Base-by-base conservation (phyloP, 768 basidiomycete species). In the Tylopilus sp. region DNA sequence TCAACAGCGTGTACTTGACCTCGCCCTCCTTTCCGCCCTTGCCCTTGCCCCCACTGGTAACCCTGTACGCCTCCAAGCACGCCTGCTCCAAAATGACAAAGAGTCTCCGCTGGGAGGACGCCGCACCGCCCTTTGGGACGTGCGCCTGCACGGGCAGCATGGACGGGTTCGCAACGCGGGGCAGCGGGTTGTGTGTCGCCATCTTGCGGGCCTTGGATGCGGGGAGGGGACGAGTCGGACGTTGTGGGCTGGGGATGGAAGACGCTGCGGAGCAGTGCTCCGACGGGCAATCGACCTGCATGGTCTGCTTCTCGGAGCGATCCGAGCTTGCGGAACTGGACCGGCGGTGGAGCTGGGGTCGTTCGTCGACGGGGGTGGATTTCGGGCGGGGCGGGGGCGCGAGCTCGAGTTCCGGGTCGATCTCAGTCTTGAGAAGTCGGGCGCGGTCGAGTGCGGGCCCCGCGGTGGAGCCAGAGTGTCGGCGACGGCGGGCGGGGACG, bases 51-150 rank as follows among this genome's bases (percentile, higher is more conserved):
- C 81, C 78, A 41, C 83, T 78, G 41, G 85, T 84, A 56, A 97
- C 81, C 54, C 89, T 82, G 75, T 98, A 98, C 4, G 92, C 91
- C 75, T 98, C 96, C 48, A 99, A 76, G 66, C 97, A 99, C 0
- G 97, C 96, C 65, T 95, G 88, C 67, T 92, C 90, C 40, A 99
- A 76, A 11, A 99, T 79, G 45, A 99, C 95, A 57, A 88, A 97
- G 17, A 99, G 77, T 46, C 88, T 75, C 25, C 94, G 78, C 50
- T 82, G 80, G 2, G 75, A 71, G 0, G 79, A 74, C 11, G 76
- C 74, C n/a, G 78, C 71, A 30, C 78, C 76, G 9, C 78, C 78
- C 52, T 81, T 74, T 48, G 85, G 74, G 11, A 92, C 87, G 40
- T 85, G 84, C 3, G 90, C 90, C 62, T 89, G 88, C 1, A 90